These are phyloP conservation scores for Sporothrix mexicana DNA, from an alignment of 2,329 filamentous ascomycete genomes.

Conservation along the genomic window DNA sequence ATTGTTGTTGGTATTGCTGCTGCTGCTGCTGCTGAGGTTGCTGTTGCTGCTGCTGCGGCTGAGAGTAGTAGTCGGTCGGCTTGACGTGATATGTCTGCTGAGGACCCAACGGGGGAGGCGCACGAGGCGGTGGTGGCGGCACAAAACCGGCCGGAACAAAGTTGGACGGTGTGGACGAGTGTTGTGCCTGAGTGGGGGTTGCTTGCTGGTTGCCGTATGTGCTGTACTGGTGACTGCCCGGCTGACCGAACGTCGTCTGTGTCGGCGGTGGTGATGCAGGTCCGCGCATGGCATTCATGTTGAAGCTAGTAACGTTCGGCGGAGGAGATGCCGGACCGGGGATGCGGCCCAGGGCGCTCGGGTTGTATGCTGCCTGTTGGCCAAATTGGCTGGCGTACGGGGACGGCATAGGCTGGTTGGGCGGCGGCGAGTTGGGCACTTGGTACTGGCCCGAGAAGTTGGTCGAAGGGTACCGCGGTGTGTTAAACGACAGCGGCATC, in stretches of 20 bases:
- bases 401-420: slow-evolving; percentile 51
- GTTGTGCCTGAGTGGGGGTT: slow-evolving; percentile 51
- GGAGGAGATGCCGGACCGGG: slow-evolving; percentile 58
- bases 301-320: slow-evolving; percentile 49
- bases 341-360: slow-evolving; percentile 63
- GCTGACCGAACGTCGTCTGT: slow-evolving; percentile 60
- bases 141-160: slow-evolving; percentile 64
- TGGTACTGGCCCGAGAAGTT: slow-evolving; percentile 65
- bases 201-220: slow-evolving; percentile 54
- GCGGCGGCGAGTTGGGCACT: slow-evolving; percentile 61
- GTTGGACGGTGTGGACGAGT: slow-evolving; percentile 43
- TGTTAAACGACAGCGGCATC: slow-evolving; percentile 46
- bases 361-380: slow-evolving; percentile 59
- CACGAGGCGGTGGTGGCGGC: slow-evolving; percentile 67
- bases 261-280: slow-evolving; percentile 66
- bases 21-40: slow-evolving; percentile 42
- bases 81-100: slow-evolving; percentile 66
- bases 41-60: slow-evolving; percentile 49
- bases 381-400: slow-evolving; percentile 49
- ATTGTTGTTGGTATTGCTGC: slow-evolving; percentile 45
- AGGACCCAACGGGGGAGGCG: slow-evolving; percentile 65
- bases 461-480: slow-evolving; percentile 58
- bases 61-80: slow-evolving; percentile 43
- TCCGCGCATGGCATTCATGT: slow-evolving; percentile 42
- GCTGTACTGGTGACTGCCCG: slow-evolving; percentile 52